Base-by-base conservation (phyloP, 129 eudicot species). In the Deinandra increscens region DNA sequence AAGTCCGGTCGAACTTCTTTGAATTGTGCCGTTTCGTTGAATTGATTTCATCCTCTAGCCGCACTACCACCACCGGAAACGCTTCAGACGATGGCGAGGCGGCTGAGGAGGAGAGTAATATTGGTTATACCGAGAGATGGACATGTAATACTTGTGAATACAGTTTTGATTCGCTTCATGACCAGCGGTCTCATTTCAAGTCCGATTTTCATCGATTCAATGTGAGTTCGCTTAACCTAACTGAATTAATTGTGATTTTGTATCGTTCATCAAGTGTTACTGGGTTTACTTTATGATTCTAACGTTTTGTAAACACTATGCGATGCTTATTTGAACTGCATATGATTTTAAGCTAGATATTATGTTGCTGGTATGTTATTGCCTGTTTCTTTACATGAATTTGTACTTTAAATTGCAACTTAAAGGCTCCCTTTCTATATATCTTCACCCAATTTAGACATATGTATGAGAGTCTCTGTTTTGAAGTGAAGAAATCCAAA, bases 181-280 rank as follows among this genome's bases (percentile, higher is more conserved):
- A 83, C 34, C 97, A 87, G 74, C 95, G 95, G 3, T 74, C 76
- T 20, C 97, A 90, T 74, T 90, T 87, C 84, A 90, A 84, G 55
- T 90, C 97, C 20, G 87, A 90, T 53, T 56, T 87, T 51, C 97
- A 90, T 79, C 87, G 85, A 11, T 65, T 90, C 76, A 90, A 87
- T 74, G 97, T 90, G 69, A 46, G 26, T 23, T 69, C 58, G 46
- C 61, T 50, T 44, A 20, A 50, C 78, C 71, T 74, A 74, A 64
- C 34, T 50, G 9, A 61, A 14, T 48, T 48, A 19, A 22, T 1
- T 51, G 12, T 51, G 19, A 10, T 68, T 34, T 6, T 42, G 1
- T n/a, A 33, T 68, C n/a, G 9, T 34, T 31, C 48, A 49, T 68
- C 1, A 26, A 26, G 31, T 26, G 31, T 26, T 26, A 26, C 20